Base-by-base conservation (phyloP, 192 early-diverging fungal species). In the Coemansia sp. region DNA sequence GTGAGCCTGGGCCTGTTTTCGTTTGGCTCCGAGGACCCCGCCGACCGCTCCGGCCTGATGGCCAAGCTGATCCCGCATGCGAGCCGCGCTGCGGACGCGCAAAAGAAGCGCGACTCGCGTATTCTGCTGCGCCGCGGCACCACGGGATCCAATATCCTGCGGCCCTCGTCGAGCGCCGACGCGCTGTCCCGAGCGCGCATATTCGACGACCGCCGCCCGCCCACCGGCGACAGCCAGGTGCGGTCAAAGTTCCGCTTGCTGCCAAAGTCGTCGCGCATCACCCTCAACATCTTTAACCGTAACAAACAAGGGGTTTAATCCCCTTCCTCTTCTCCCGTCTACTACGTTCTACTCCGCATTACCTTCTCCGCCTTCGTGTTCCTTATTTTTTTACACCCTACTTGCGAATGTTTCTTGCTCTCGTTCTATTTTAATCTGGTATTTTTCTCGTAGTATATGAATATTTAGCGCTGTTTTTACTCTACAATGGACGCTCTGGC, bases 251-350 rank as follows among this genome's bases (percentile, higher is more conserved):
- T 67, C 25, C 34, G 73, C 11, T 41, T 76, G 50, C 15, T 76
- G 25, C 66, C 65, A 15, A 68, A 53, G 38, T 35, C 64, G 9
- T 65, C 73, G 42, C 56, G 62, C 1, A 67, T 71, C 14, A 41
- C 60, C 21, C 52, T 75, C 4, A 60, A 53, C 25, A 58, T 75
- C 7, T 75, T 75, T 57, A 56, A 60, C 22, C 43, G 60, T 48
- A 60, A 67, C 56, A 66, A 55, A 49, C 55, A 53, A 36, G n/a
- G n/a, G n/a, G n/a, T n/a, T n/a, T n/a, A n/a, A n/a, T 56, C 30
- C 17, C 30, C n/a, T 52, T 41, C 42, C 29, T 53, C 17, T 41
- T 15, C 12, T 28, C 15, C 17, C 26, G 23, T 4, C 23, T 44
- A 23, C 22, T 46, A 9, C n/a, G 25, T 46, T 8, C 5, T 26